Evolutionary conservation across 2,329 filamentous ascomycete species (phyloP).

Genomic region (Trichoderma brevicompactum): DNA sequence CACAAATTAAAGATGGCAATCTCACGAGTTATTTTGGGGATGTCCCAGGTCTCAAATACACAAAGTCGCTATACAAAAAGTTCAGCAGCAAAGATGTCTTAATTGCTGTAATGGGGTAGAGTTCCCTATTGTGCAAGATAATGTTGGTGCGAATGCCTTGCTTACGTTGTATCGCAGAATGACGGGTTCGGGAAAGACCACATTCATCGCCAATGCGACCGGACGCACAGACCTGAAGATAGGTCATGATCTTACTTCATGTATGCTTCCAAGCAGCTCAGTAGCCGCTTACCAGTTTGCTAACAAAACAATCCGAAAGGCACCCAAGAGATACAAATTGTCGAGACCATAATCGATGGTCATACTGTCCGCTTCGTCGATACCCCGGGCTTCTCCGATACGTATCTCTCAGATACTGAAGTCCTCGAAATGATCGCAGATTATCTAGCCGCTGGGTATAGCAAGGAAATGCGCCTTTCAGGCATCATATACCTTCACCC

Average conservation of each 20-base stretch:
- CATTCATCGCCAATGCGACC: constrained; percentile 38
- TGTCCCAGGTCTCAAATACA: background rate
- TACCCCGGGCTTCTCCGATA: constrained; percentile 52
- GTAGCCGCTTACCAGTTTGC: background rate
- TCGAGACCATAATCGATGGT: constrained; percentile 3
- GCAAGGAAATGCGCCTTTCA: constrained; percentile 34
- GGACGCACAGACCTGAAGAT: constrained; percentile 31
- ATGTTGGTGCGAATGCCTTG: no score
- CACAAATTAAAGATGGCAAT: background rate
- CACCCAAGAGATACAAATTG: constrained; percentile 17
- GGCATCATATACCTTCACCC: constrained; percentile 49
- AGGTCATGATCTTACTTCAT: constrained; percentile 34
- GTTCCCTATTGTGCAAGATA: background rate
- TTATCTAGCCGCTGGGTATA: constrained; percentile 40
- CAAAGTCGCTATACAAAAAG: constrained; percentile 12
- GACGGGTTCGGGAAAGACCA: constrained; percentile 41
- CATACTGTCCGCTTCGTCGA: constrained; percentile 41
- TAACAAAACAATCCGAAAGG: background rate
- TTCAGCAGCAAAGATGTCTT: constrained; percentile 5
- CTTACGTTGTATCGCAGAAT: constrained; percentile 21
- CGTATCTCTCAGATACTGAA: constrained; percentile 44
- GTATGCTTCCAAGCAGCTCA: background rate
- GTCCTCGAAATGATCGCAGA: constrained; percentile 45
- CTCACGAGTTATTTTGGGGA: background rate
- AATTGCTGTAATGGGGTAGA: constrained; percentile 15